phyloP scores from a whole-genome alignment of 495 filamentous ascomycete genomes.

The Aspergillus coremiiformis region DNA sequence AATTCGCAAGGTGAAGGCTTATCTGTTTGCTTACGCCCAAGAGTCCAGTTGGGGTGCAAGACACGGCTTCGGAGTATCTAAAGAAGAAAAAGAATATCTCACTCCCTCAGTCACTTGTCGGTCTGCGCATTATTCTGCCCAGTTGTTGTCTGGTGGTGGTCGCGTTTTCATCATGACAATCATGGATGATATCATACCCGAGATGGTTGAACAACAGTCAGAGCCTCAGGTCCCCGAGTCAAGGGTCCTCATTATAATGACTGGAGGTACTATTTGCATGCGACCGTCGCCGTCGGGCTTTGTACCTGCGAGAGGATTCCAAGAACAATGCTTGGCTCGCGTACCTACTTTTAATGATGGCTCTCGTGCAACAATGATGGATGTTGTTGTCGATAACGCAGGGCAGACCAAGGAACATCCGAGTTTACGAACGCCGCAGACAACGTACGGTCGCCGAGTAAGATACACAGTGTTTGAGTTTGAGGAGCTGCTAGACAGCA shows the following conservation, averaged over 20 bases:
- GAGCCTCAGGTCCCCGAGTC: conserved; percentile 50
- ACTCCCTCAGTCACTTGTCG: not conserved
- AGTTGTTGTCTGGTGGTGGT: not conserved
- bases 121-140: not conserved
- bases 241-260: conserved; percentile 83
- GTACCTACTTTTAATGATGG: conserved; percentile 87
- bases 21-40: not conserved
- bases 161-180: conserved; percentile 20
- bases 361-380: conserved; percentile 48
- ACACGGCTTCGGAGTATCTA: not conserved
- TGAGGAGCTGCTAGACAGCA: conserved; percentile 78
- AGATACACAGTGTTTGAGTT: conserved; percentile 87
- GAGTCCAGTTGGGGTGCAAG: not conserved
- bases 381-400: conserved; percentile 44
- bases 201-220: conserved; percentile 17
- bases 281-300: conserved; percentile 57
- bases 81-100: not conserved
- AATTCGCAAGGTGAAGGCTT: not conserved
- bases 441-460: conserved; percentile 72
- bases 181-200: conserved; percentile 17
- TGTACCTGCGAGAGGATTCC: conserved; percentile 70
- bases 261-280: conserved; percentile 97
- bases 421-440: conserved; percentile 72
- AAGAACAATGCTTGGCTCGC: conserved; percentile 73
- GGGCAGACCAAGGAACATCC: conserved; percentile 37